These are phyloP conservation scores for Herpetomonas tarakana DNA, from an alignment of 208 protist genomes.

Conservation along the genomic window DNA sequence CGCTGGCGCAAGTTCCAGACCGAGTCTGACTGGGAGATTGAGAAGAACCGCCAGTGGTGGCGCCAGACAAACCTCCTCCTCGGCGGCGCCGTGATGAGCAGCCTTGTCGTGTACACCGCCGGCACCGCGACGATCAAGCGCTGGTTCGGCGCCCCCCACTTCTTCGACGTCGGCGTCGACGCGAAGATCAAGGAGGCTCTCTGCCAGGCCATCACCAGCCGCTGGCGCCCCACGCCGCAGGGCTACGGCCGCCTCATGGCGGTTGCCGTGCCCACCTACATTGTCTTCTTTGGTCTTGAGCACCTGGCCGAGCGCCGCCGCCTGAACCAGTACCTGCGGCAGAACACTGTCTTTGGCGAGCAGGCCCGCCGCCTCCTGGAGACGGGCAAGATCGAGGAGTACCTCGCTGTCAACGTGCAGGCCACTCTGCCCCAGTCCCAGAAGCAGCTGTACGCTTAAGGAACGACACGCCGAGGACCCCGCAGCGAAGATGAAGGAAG, in stretches of 20 bases:
- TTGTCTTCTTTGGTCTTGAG: constrained; percentile 60
- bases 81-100: constrained; percentile 38
- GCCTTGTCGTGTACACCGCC: constrained; percentile 63
- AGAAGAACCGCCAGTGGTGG: constrained; percentile 86
- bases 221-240: constrained; percentile 82
- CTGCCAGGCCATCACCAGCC: constrained; percentile 47
- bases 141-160: constrained; percentile 83
- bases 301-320: constrained; percentile 75
- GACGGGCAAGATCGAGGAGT: constrained; percentile 84
- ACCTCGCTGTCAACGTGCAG: constrained; percentile 79
- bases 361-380: constrained; percentile 79
- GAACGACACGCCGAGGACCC: background rate
- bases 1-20: constrained; percentile 90
- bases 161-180: constrained; percentile 84
- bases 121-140: constrained; percentile 69
- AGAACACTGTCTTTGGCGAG: constrained; percentile 90
- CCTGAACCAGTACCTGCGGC: constrained; percentile 61
- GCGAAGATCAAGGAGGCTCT: constrained; percentile 59
- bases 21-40: constrained; percentile 86
- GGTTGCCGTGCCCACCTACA: constrained; percentile 73
- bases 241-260: constrained; percentile 77
- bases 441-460: constrained; percentile 59
- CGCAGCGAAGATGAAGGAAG: constrained; percentile 1
- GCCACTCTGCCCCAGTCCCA: constrained; percentile 60
- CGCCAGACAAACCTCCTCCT: constrained; percentile 56